Base-by-base conservation (phyloP, 345 rosid species). In the Salix arbutifolia region DNA sequence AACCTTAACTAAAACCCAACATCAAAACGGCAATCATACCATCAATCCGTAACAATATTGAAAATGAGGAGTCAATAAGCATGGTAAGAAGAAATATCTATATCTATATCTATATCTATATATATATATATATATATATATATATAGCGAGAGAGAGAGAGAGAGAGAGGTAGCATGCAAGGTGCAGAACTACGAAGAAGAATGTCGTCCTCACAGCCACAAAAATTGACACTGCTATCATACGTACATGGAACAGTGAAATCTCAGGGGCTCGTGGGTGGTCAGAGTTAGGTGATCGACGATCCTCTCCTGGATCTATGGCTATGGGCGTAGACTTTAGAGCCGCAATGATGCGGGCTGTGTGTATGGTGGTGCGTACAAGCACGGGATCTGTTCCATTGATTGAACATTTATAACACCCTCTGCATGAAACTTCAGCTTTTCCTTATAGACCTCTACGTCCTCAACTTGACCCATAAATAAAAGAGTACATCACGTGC, bases 381-480 rank as follows among this genome's bases (percentile, higher is more conserved):
- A 65, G 48, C 75, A 72, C 75, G 70, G 64, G 65, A 33, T 65
- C 69, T 74, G 48, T 48, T 65, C 33, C 67, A 48, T 35, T 40
- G 16, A 7, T 23, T 69, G 1, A 40, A 11, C 25, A 42, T 23
- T 53, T 18, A 7, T 53, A 53, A 21, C 69, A 73, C 58, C 53
- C 40, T 50, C 73, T 50, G 73, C 73, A 50, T 70, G 28, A 70
- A 19, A 18, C 38, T 50, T 67, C 33, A n/a, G n/a, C 48, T 10
- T 31, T 50, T 75, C 1, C 33, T 62, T 8, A 9, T 31, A 19
- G 50, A 12, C 42, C 52, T 40, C 68, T 5, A 44, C 65, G 19
- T 48, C 61, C 52, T 16, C 33, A n/a, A 7, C 5, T 17, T 50
- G 72, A 74, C 64, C 9, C 16, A 8, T 26, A 42, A 35, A 33